phyloP scores from a whole-genome alignment of 225 moss, liverwort and hornwort species.

The Asterella californica region DNA sequence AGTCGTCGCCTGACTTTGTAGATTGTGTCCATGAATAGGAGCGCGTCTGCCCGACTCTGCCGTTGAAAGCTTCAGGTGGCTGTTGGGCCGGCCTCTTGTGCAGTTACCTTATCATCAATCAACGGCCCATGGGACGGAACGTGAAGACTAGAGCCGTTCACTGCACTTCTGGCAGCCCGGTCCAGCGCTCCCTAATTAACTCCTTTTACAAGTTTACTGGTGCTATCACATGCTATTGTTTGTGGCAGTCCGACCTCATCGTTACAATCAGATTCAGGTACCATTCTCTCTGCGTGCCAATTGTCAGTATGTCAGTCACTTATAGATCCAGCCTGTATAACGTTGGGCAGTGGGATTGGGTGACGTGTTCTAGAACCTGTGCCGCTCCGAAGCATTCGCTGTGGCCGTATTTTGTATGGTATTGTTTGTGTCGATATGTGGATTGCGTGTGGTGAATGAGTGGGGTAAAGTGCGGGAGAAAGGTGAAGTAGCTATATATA shows the following conservation, averaged over 20 bases:
- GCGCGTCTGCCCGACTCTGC: neutral
- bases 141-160: neutral
- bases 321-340: neutral
- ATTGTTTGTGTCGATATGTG: neutral
- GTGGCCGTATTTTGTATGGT: neutral
- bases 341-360: neutral
- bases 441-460: neutral
- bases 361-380: neutral
- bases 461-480: neutral
- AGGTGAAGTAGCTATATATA: too few species aligned
- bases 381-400: neutral
- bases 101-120: neutral
- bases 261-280: neutral
- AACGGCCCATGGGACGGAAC: neutral
- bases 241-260: neutral
- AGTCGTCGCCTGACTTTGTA: neutral
- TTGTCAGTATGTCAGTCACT: conserved; percentile 5
- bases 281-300: conserved; percentile 1
- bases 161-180: neutral
- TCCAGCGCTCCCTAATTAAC: neutral
- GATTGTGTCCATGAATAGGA: neutral
- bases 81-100: too few species aligned
- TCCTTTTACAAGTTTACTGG: neutral
- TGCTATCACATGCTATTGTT: neutral
- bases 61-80: neutral